Evolutionary conservation across 768 basidiomycete genomes (phyloP), one percentile per base, ranked within the genome.

Genomic region (Leccinum variicolor): DNA sequence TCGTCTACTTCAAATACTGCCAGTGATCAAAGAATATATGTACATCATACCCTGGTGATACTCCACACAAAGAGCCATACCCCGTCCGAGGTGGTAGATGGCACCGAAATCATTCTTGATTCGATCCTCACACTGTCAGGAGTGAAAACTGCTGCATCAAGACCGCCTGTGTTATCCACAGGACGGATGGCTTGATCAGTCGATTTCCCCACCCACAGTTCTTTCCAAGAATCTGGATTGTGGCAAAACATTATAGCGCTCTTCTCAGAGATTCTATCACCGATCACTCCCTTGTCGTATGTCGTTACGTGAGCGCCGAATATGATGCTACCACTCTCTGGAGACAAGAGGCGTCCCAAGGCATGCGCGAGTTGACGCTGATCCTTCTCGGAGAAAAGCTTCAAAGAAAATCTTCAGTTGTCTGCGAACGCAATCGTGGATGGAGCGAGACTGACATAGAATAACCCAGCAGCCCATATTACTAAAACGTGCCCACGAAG

Each of bases 401-500:
- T 60, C 19, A 36, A 29, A 50, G 13, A 19, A 55, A 56, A 79
- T 78, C 64, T 47, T 52, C 21, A 48, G 52, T 21, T 3, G 15
- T 36, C 28, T 21, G 25, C 71, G n/a, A 73, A 63, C 11, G 13
- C 73, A 76, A 3, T 8, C 14, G 19, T 31, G 17, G 48, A 41
- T 14, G 19, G 45, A n/a, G 26, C 6, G 26, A 51, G 39, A 62
- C 62, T 49, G 28, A 69, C 65, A 51, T 74, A 69, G 60, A 86
- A 84, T 66, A 85, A 71, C 6, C 78, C 68, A 13, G 77, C 73
- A 2, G 78, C 77, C 62, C 83, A 78, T 19, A 86, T 80, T 6
- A 70, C 79, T 10, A 81, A 76, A 39, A 83, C 68, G 21, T 73
- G 76, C 3, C 81, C 79, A 49, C 64, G 76, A 9, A 84, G 70